A percentile compares a stretch with the other conserved stretches of the same genome.
phyloP scores from a whole-genome alignment of 441 rosid genomes.

The Brassica balearica region DNA sequence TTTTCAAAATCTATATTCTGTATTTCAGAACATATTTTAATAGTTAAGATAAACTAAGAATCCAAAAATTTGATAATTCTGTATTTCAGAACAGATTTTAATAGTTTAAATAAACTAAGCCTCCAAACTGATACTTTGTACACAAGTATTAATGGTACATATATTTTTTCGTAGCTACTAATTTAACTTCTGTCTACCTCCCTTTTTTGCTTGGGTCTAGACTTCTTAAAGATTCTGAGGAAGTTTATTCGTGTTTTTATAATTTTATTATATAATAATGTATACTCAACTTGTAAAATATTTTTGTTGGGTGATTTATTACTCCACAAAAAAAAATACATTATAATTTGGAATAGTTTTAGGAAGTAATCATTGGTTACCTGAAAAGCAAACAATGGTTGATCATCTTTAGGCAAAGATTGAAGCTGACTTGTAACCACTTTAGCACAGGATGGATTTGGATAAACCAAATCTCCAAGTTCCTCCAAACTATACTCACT shows the following conservation, averaged over 20 bases:
- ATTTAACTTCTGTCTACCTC: not conserved
- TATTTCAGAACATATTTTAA: not conserved
- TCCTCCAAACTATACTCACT: constrained; percentile 60
- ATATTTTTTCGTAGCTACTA: not conserved
- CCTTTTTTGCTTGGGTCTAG: not conserved
- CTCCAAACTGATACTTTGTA: not conserved
- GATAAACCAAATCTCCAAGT: constrained; percentile 77
- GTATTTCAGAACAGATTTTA: not conserved
- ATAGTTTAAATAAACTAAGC: not conserved
- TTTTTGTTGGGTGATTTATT: not conserved
- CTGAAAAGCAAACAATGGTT: constrained; percentile 71
- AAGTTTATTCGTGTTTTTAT: not conserved
- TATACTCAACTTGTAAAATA: not conserved
- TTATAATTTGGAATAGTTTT: not conserved
- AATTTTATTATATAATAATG: not conserved
- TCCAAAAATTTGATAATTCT: not conserved
- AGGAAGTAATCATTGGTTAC: constrained; percentile 40
- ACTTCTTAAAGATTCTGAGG: not conserved
- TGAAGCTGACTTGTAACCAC: constrained; percentile 46
- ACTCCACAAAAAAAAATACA: not conserved
- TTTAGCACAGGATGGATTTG: constrained; percentile 74
- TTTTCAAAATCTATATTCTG: not conserved
- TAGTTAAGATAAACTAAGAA: not conserved
- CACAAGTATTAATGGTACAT: not conserved
- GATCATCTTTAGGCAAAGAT: constrained; percentile 46